Evolutionary conservation across 495 filamentous ascomycete genomes (phyloP).

Genomic region (Hyaloscypha variabilis): DNA sequence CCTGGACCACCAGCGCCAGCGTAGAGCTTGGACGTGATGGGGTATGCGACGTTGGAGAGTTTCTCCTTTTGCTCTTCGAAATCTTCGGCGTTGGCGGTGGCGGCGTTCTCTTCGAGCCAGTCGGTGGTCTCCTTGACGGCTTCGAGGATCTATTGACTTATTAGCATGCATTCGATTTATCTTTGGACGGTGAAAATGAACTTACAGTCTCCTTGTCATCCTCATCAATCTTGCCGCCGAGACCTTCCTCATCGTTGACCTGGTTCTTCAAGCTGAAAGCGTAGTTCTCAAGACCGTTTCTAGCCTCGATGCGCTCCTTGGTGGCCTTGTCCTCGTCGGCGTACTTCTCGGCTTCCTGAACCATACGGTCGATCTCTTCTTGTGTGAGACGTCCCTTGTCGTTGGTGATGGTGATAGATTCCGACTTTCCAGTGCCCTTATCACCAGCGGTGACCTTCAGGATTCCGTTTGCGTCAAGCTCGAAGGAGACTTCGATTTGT

Average conservation of each 20-base stretch:
- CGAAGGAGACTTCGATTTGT: conserved; percentile 97
- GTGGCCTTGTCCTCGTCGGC: conserved; percentile 99
- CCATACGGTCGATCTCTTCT: conserved; percentile 98
- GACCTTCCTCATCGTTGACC: conserved; percentile 94
- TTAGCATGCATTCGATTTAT: conserved; percentile 26
- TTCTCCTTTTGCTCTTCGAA: conserved; percentile 99
- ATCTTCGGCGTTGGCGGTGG: conserved; percentile 85
- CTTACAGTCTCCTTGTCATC: conserved; percentile 96
- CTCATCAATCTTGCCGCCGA: conserved; percentile 96
- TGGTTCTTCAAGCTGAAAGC: conserved; percentile 99
- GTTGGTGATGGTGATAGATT: conserved; percentile 98
- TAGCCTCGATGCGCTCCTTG: conserved; percentile 88
- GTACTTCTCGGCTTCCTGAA: conserved; percentile 95
- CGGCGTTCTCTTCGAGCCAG: conserved; percentile 96
- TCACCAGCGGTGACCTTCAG: conserved; percentile 93
- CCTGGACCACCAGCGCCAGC: conserved; percentile 58
- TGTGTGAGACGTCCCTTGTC: conserved; percentile 95
- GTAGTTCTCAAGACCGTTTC: conserved; percentile 96
- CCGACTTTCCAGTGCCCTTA: conserved; percentile 95
- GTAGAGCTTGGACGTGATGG: conserved; percentile 98
- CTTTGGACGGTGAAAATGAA: conserved; percentile 18
- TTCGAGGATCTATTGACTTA: conserved; percentile 68
- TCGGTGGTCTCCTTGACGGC: conserved; percentile 97
- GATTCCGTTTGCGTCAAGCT: conserved; percentile 96
- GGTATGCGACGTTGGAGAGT: conserved; percentile 93